Evolutionary conservation across 2,329 filamentous ascomycete species (phyloP).

Genomic region (Cladosporium oxysporum): DNA sequence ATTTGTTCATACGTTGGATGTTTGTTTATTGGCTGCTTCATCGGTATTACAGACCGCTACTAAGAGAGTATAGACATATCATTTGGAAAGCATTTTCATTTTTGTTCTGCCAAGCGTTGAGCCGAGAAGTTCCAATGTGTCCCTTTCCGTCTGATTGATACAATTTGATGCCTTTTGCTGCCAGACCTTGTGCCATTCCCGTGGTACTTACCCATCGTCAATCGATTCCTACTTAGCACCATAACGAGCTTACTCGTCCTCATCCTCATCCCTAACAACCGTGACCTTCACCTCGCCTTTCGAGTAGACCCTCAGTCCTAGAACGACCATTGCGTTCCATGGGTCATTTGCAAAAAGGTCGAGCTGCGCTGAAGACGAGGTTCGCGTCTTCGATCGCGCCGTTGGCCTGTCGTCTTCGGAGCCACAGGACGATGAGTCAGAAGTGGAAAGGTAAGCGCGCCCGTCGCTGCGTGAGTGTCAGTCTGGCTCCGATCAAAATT

Average conservation of each 20-base stretch:
- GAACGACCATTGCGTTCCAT: slow-evolving; percentile 63
- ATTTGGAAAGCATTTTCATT: neutral
- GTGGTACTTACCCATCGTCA: neutral
- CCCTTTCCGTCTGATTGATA: neutral
- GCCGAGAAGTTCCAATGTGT: neutral
- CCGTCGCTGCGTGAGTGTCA: slow-evolving; percentile 24
- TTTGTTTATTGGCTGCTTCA: neutral
- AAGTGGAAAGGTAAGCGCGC: slow-evolving; percentile 18
- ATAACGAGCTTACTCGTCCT: neutral
- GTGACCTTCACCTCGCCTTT: slow-evolving; percentile 55
- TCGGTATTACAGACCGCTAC: slow-evolving; percentile 15
- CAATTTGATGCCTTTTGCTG: neutral
- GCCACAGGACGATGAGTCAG: neutral
- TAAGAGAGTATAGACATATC: slow-evolving; percentile 9
- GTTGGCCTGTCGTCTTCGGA: slow-evolving; percentile 2
- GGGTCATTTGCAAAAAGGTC: slow-evolving; percentile 53
- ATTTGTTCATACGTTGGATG: slow-evolving; percentile 3
- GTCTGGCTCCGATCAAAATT: neutral
- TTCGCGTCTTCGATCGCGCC: neutral
- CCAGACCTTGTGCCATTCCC: neutral
- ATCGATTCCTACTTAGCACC: neutral
- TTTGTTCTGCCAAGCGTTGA: neutral
- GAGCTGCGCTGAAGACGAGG: slow-evolving; percentile 2
- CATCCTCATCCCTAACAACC: slow-evolving; percentile 35
- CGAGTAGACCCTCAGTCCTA: slow-evolving; percentile 60